These are phyloP conservation scores for Platanthera zijinensis DNA, from an alignment of 106 monocot genomes.

Conservation along the genomic window DNA sequence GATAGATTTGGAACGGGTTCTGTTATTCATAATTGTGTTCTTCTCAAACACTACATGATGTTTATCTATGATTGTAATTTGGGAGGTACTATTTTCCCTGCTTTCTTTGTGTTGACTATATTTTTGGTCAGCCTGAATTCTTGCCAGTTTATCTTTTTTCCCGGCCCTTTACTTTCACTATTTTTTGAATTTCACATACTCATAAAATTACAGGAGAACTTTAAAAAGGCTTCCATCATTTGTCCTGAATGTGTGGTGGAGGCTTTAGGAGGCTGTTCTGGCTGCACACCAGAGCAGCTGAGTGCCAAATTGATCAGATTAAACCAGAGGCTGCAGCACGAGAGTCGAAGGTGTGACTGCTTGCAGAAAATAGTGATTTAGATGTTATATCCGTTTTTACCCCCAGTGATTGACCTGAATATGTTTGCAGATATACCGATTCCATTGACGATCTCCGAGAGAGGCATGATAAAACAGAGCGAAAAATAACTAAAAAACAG, in stretches of 20 bases:
- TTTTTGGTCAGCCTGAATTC: not conserved
- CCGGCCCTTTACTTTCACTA: not conserved
- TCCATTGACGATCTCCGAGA: conserved; percentile 78
- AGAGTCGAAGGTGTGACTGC: conserved; percentile 49
- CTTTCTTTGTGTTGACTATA: not conserved
- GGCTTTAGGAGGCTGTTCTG: conserved; percentile 65
- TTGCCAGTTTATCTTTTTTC: not conserved
- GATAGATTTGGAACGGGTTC: not conserved
- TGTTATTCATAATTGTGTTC: not conserved
- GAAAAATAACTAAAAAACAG: conserved; percentile 57
- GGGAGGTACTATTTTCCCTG: not conserved
- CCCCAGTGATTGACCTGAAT: conserved; percentile 1
- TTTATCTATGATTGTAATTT: not conserved
- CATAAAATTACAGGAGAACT: conserved; percentile 50
- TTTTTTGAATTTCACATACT: not conserved
- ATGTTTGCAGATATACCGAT: conserved; percentile 48
- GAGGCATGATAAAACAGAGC: conserved; percentile 60
- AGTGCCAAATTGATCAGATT: conserved; percentile 66
- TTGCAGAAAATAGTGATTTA: not conserved
- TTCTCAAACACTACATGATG: not conserved
- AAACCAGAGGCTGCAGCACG: conserved; percentile 62
- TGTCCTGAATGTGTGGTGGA: conserved; percentile 68
- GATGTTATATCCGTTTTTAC: not conserved
- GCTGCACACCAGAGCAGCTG: conserved; percentile 60
- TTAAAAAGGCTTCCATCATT: conserved; percentile 84